Evolutionary conservation across 2,329 filamentous ascomycete species (phyloP), one percentile per base, ranked within the genome.

Genomic region (Ophioceras dolichostomum): DNA sequence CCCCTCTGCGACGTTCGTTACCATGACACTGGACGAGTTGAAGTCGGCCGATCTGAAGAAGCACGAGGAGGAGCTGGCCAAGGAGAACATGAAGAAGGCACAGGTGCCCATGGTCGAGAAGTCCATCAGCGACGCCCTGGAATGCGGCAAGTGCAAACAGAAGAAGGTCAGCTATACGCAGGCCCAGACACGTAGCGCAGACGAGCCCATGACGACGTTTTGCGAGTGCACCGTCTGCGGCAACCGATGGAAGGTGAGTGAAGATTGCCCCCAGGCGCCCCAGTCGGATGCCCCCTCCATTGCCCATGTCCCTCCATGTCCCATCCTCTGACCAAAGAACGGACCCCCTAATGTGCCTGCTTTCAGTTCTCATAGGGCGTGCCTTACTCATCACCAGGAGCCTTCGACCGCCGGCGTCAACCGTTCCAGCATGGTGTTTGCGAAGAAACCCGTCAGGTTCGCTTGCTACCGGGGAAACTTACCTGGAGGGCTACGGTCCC

Each of bases 41-140:
- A 93, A 93, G 65, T 91, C 83, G 34, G 80, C 79, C 35, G 79
- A 91, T 58, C 82, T 84, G 60, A 76, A 79, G 43, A 76, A 76
- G 49, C 74, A 80, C 53, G 87, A 95, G 48, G 65, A 73, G 48
- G 76, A 77, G 57, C 70, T 94, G 36, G 72, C 87, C 55, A 77
- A 83, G 61, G 86, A 95, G 62, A 98, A 98, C 61, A 88, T 96
- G 83, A 87, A 87, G 66, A 86, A 89, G 60, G 86, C 91, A 2
- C 93, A 96, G 78, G 88, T 94, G 10, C 84, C 89, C 40, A 83
- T 88, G 68, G 83, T 78, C 14, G 82, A 94, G 62, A 91, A 87
- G 70, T 88, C 82, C 55, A 86, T 95, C 62, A 87, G 80, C 56
- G 81, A 83, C 55, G 84, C 80, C 40, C 70, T 96, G 52, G 80